Percentiles rank a stretch among this genome's conserved stretches.
phyloP scores from a whole-genome alignment of 2,329 filamentous ascomycete genomes.

The Trichoderma gracile region DNA sequence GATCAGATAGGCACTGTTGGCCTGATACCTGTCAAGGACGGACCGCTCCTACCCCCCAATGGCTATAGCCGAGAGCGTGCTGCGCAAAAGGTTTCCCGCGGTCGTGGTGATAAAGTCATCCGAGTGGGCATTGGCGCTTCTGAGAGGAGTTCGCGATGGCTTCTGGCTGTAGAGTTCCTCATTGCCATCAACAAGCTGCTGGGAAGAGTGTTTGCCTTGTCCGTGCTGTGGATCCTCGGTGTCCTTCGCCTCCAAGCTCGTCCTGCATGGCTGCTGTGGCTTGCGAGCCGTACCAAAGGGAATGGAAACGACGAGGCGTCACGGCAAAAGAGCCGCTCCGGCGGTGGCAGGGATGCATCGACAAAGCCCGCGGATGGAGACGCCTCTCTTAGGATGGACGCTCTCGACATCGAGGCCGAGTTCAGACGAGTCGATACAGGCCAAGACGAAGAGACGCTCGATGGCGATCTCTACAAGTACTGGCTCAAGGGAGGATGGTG shows the following conservation, averaged over 20 bases:
- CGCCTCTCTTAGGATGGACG: conserved; percentile 2
- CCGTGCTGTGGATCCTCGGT: conserved; percentile 57
- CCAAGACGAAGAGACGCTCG: conserved; percentile 65
- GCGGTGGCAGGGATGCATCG: background rate
- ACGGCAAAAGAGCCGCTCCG: background rate
- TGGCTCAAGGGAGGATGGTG: conserved; percentile 84
- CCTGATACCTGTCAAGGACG: conserved; percentile 55
- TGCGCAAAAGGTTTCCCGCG: conserved; percentile 56
- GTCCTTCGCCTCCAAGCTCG: conserved; percentile 45
- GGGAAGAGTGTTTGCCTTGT: conserved; percentile 37
- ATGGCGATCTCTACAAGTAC: conserved; percentile 76
- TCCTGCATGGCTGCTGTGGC: conserved; percentile 56
- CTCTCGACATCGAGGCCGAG: conserved; percentile 74
- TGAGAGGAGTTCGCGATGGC: conserved; percentile 76
- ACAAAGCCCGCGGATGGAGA: background rate
- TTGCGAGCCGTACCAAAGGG: conserved; percentile 48
- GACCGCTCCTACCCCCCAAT: conserved; percentile 46
- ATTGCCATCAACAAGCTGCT: conserved; percentile 63
- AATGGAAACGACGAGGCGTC: conserved; percentile 10
- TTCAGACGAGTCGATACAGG: conserved; percentile 59
- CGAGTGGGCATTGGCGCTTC: conserved; percentile 74
- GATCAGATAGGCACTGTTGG: conserved; percentile 57
- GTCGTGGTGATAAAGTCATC: conserved; percentile 48
- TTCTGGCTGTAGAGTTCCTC: conserved; percentile 74
- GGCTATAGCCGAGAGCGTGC: conserved; percentile 72